phyloP scores from a whole-genome alignment of 306 rosid genomes.

The Albizia julibrissin region DNA sequence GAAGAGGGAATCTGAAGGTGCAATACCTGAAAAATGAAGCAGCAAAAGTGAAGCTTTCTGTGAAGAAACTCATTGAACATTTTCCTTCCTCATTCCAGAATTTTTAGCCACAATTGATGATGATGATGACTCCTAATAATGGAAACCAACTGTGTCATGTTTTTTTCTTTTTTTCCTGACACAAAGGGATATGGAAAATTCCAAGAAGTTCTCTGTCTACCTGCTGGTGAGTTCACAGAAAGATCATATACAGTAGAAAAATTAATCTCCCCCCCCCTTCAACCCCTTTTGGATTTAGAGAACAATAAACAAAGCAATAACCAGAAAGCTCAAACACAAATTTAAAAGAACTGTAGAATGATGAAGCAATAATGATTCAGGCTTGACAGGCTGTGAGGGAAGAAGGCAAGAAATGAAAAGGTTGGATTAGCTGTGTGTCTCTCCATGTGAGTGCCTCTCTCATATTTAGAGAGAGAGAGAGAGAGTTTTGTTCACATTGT shows the following conservation, averaged over 20 bases:
- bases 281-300: constrained; percentile 29
- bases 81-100: constrained; percentile 58
- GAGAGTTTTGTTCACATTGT: constrained; percentile 11
- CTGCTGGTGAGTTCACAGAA: constrained; percentile 46
- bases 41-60: constrained; percentile 46
- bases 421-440: constrained; percentile 47
- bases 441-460: constrained; percentile 43
- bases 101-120: constrained; percentile 33
- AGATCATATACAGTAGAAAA: constrained; percentile 56
- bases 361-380: constrained; percentile 58
- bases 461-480: constrained; percentile 27
- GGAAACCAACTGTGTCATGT: constrained; percentile 26
- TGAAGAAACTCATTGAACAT: constrained; percentile 59
- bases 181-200: constrained; percentile 41
- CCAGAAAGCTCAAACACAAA: constrained; percentile 4
- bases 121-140: not conserved
- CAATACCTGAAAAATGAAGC: constrained; percentile 59
- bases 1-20: not conserved
- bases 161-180: not conserved
- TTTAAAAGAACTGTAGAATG: constrained; percentile 32
- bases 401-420: constrained; percentile 45
- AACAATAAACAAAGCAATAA: constrained; percentile 51
- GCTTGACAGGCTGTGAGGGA: constrained; percentile 87
- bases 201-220: constrained; percentile 35
- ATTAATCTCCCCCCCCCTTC: constrained; percentile 39